Conservation (phyloP, 208 protist genomes). For the Leishmania lainsoni region DNA sequence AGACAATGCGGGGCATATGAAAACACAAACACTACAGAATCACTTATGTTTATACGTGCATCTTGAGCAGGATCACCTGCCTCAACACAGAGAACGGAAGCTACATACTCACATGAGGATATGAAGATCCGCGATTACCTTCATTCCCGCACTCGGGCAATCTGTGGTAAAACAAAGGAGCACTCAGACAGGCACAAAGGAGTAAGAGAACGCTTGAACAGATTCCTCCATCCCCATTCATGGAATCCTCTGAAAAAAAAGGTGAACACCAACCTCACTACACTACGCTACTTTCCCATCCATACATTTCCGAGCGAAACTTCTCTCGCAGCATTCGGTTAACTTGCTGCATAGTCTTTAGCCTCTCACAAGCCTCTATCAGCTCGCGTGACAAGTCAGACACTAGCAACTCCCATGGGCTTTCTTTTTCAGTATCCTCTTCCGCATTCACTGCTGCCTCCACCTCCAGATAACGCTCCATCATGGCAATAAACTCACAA, state of each 20-base stretch:
- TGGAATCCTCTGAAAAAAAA: neutral
- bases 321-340: conserved; percentile 29
- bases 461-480: neutral
- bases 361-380: neutral
- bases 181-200: neutral
- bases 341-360: conserved; percentile 13
- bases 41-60: neutral
- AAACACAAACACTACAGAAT: neutral
- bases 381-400: conserved; percentile 3
- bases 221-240: neutral
- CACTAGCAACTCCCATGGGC: conserved; percentile 9
- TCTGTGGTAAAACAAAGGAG: neutral
- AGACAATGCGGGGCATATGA: neutral
- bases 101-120: neutral
- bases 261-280: neutral
- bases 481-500: neutral
- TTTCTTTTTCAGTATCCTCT: neutral
- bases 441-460: neutral
- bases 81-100: neutral
- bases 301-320: conserved; percentile 11
- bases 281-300: neutral
- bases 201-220: neutral
- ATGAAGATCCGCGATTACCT: neutral
- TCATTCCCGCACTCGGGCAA: neutral
- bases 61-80: neutral